Base-by-base conservation (phyloP, 2,329 filamentous ascomycete genomes). In the Cytospora paraplurivora region DNA sequence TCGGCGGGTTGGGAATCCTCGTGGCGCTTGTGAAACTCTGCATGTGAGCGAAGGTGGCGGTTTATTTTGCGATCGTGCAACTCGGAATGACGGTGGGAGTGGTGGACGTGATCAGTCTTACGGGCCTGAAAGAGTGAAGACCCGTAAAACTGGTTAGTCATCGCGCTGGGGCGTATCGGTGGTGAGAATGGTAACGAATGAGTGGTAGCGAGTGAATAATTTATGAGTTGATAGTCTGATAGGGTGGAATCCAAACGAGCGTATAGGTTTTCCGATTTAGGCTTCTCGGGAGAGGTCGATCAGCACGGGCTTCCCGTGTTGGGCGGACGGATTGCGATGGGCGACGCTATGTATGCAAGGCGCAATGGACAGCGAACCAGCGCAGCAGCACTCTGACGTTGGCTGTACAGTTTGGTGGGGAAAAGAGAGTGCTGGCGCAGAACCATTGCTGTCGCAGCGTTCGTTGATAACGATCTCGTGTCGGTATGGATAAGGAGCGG, bases 111-210 rank as follows among this genome's bases (percentile, higher is more conserved):
- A 62, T 74, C 69, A 69, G 64, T 71, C 62, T 69, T 68, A 70
- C 75, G 78, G 75, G 77, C 73, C 79, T 81, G 78, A 79, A 77
- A 70, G 75, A 81, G 78, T 79, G 79, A 79, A 78, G 79, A 75
- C 76, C 76, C 77, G 73, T 73, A 75, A 69, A 71, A 73, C 72
- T 76, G 74, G 74, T 78, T 76, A 73, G 76, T 77, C 79, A 81
- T 81, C 67, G 75, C 75, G 76, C 70, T 74, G 75, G 76, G 72
- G 27, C 27, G 27, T 27, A 27, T 27, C 27, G 27, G 27, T 27
- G 27, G 27, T 27, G 27, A 27, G 27, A 56, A 34, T 51, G 51
- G 52, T 54, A n/a, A 32, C 32, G 62, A 19, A 19, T 21, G 52
- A 27, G 35, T 55, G 50, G 49, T 44, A 34, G 33, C 15, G 13